Conservation (phyloP, 441 rosid genomes). For the Erodium trifolium region DNA sequence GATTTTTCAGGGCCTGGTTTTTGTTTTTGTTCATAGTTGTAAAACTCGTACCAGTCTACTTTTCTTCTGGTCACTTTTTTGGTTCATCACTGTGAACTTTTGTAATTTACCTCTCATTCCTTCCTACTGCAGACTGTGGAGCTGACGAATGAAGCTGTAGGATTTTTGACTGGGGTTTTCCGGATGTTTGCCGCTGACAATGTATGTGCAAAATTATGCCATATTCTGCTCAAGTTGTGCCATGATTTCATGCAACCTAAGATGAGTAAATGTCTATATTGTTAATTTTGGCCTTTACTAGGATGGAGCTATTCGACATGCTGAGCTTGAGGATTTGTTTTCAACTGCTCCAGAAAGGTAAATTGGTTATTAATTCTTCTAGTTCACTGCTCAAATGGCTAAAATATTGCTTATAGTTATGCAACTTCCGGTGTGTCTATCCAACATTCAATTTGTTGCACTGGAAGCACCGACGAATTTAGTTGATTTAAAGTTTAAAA, state of each 20-base stretch:
- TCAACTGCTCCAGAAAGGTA: slow-evolving; percentile 67
- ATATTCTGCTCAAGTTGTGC: not conserved
- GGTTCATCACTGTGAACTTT: slow-evolving; percentile 4
- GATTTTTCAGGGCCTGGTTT: too few species aligned
- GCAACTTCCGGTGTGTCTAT: not conserved
- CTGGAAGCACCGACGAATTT: not conserved
- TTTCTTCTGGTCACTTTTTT: not conserved
- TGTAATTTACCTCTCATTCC: slow-evolving; percentile 10
- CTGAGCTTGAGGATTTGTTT: slow-evolving; percentile 54
- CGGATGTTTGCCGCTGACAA: slow-evolving; percentile 49
- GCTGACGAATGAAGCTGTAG: slow-evolving; percentile 46
- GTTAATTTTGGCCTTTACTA: slow-evolving; percentile 24
- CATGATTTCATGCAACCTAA: not conserved
- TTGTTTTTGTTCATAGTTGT: too few species aligned
- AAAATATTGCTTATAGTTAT: too few species aligned
- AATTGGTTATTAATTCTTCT: not conserved
- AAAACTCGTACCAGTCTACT: not conserved
- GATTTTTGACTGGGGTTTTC: slow-evolving; percentile 47
- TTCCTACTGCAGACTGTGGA: slow-evolving; percentile 44
- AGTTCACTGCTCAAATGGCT: too few species aligned
- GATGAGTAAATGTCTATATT: not conserved
- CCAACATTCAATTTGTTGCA: not conserved
- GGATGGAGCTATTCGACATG: slow-evolving; percentile 55
- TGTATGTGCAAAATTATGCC: slow-evolving; percentile 31
- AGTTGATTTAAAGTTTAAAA: too few species aligned